These are phyloP conservation scores for Phytopythium sindhum DNA, from an alignment of 352 stramenopile species.

Conservation along the genomic window DNA sequence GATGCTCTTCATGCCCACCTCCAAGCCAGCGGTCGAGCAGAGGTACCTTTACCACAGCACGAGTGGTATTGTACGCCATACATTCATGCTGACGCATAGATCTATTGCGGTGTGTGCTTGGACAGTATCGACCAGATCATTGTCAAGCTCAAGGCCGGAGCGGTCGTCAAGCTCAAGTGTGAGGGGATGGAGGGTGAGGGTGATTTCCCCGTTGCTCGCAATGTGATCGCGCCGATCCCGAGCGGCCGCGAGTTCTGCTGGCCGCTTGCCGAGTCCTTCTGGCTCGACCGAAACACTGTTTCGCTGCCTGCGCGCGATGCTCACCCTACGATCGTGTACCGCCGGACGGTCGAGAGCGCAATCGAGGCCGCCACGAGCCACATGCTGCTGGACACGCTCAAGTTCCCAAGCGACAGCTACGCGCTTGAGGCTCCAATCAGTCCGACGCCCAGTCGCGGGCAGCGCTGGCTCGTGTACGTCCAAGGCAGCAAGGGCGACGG, in stretches of 20 bases:
- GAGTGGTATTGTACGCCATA: background rate
- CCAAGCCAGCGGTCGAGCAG: conserved; percentile 73
- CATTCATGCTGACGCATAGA: background rate
- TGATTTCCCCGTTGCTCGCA: conserved; percentile 50
- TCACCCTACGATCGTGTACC: conserved; percentile 71
- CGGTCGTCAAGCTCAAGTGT: conserved; percentile 80
- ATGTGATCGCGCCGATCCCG: conserved; percentile 68
- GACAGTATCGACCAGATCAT: conserved; percentile 82
- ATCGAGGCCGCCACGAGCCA: conserved; percentile 83
- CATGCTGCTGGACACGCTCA: conserved; percentile 86
- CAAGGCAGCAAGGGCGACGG: conserved; percentile 79
- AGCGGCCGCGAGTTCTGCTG: conserved; percentile 81
- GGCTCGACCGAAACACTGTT: conserved; percentile 77
- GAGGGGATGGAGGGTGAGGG: conserved; percentile 44
- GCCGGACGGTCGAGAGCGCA: conserved; percentile 64
- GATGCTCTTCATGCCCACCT: conserved; percentile 81
- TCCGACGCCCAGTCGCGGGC: conserved; percentile 57
- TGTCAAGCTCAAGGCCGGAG: conserved; percentile 75
- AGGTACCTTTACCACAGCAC: conserved; percentile 18
- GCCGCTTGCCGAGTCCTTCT: conserved; percentile 82
- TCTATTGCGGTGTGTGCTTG: background rate
- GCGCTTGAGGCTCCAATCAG: conserved; percentile 54
- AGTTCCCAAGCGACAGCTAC: conserved; percentile 83
- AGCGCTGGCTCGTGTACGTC: conserved; percentile 84
- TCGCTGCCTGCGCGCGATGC: conserved; percentile 72